A percentile compares a stretch with the other conserved stretches of the same genome.
Conservation (phyloP, 2,329 filamentous ascomycete species). For the Tricladium varicosporioides region DNA sequence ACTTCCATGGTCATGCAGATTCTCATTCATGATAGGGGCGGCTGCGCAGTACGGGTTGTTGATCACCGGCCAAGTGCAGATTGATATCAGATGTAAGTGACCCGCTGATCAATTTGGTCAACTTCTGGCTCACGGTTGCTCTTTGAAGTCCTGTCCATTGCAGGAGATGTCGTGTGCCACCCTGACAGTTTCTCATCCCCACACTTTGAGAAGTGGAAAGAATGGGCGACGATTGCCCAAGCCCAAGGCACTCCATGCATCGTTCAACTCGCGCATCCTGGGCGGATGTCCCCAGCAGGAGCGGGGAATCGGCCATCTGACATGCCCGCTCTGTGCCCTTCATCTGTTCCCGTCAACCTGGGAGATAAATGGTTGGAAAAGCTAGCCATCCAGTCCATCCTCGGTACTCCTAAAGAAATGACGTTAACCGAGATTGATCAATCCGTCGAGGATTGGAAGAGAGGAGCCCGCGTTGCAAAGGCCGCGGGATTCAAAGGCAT, state of each 20-base stretch:
- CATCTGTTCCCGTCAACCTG: conserved; percentile 40
- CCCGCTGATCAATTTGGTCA: neutral
- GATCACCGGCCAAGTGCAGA: conserved; percentile 44
- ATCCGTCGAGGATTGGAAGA: conserved; percentile 36
- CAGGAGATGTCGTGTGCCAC: conserved; percentile 12
- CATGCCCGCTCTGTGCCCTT: conserved; percentile 36
- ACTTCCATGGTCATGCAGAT: neutral
- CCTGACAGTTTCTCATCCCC: neutral
- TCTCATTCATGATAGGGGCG: conserved; percentile 20
- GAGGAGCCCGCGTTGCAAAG: conserved; percentile 46
- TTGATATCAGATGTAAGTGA: conserved; percentile 39
- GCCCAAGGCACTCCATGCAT: conserved; percentile 36
- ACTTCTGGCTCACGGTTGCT: neutral
- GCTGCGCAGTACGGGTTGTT: conserved; percentile 41
- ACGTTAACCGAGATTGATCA: conserved; percentile 30
- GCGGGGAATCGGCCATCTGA: conserved; percentile 37
- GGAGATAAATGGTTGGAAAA: conserved; percentile 38
- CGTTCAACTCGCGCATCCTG: conserved; percentile 45
- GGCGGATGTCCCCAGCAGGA: conserved; percentile 38
- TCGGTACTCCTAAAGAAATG: conserved; percentile 15
- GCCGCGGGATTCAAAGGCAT: conserved; percentile 49
- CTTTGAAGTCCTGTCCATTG: conserved; percentile 17
- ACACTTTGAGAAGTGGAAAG: conserved; percentile 32
- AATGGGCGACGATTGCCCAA: conserved; percentile 34
- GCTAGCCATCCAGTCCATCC: conserved; percentile 13